Evolutionary conservation across 371 early-diverging fungal species (phyloP), one percentile per base, ranked within the genome.

Genomic region (Syncephalastrum monosporum): DNA sequence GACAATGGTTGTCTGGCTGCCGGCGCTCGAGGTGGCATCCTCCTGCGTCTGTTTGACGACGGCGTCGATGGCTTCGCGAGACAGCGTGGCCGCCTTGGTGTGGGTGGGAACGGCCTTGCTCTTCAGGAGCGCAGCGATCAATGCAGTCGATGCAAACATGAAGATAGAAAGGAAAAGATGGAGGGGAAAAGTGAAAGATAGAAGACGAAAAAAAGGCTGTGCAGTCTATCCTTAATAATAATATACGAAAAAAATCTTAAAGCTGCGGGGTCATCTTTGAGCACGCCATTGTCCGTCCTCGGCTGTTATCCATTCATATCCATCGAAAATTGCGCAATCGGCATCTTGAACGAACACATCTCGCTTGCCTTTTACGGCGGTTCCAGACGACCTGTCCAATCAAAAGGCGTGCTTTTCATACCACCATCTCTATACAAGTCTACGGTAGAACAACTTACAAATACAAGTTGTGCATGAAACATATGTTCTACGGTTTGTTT

Each of bases 1-100:
- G 3, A 78, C 75, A 61, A 78, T 68, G 50, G 75, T 78, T 12
- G 63, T 65, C 56, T 75, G 75, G 54, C 75, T 78, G 29, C 68
- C 74, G 25, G 70, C 54, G 4, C 66, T 69, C 16, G 75, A 75
- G 15, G 59, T 57, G 58, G 71, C 65, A 53, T 75, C 77, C 33
- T 59, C 57, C 19, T 68, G 56, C 23, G 61, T 71, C 48, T 56
- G 60, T 41, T 71, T 72, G 8, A 59, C 54, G 12, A 62, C 61
- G 10, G 61, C 54, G 27, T 69, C 71, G 43, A 64, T 57, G 16
- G 57, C 64, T 38, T 59, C 60, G 25, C 63, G 61, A 13, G 69
- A 55, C 13, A 50, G 46, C 16, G 55, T 41, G 23, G 48, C 44
- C 3, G 50, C 44, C 13, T 56, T 47, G 16, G 17, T 50, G 60